phyloP scores from a whole-genome alignment of 2,329 filamentous ascomycete species.

The Sphaerostilbella broomeana region DNA sequence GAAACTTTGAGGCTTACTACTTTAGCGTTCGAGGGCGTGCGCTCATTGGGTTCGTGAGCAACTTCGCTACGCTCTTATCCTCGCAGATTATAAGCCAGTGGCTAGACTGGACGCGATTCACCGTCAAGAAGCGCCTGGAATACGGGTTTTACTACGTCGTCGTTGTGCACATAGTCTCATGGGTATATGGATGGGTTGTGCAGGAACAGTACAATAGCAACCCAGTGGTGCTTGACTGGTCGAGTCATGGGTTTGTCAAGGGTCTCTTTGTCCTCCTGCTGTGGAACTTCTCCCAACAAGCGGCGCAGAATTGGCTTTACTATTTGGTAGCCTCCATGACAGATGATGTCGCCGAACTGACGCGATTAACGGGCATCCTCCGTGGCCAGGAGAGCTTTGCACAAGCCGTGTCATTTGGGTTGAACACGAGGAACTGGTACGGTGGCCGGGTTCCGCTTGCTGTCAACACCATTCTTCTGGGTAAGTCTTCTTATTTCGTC shows the following conservation, averaged over 20 bases:
- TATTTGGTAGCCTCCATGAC: conserved; percentile 49
- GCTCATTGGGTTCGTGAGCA: conserved; percentile 38
- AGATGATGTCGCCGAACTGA: conserved; percentile 48
- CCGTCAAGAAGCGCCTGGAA: conserved; percentile 35
- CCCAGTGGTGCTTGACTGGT: conserved; percentile 35
- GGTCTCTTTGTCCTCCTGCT: conserved; percentile 43
- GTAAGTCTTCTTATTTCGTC: conserved; percentile 18
- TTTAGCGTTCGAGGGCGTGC: conserved; percentile 37
- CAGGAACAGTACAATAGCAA: conserved; percentile 43
- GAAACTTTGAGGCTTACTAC: conserved; percentile 42
- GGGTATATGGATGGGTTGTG: conserved; percentile 47
- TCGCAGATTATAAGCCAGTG: conserved; percentile 38
- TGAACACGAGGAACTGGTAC: conserved; percentile 33
- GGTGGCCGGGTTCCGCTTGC: conserved; percentile 33
- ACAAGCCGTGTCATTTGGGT: conserved; percentile 33
- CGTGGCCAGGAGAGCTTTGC: conserved; percentile 36
- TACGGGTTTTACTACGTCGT: conserved; percentile 40
- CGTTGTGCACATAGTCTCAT: conserved; percentile 38
- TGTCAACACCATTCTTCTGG: conserved; percentile 33
- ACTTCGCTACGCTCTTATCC: conserved; percentile 31
- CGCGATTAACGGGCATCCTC: conserved; percentile 33
- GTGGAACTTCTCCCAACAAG: conserved; percentile 45
- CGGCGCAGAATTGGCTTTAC: conserved; percentile 50
- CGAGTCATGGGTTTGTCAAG: conserved; percentile 36
- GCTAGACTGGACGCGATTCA: conserved; percentile 34